Evolutionary conservation across 148 eudicot species (phyloP), one percentile per base, ranked within the genome.

Genomic region (Heliamphora exappendiculata): DNA sequence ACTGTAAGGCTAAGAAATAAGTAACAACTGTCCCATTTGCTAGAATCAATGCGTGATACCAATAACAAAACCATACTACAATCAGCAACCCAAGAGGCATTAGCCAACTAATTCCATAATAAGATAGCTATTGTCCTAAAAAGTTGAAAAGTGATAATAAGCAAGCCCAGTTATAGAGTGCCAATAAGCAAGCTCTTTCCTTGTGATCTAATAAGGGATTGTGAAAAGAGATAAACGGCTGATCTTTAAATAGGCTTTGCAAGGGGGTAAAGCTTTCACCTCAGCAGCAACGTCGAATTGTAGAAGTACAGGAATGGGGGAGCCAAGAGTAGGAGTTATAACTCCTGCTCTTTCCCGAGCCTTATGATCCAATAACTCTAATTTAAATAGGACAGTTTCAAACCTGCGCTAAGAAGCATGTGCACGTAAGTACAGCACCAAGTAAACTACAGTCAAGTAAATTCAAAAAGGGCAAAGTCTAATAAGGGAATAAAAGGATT

Each of bases 341-440:
- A 91, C 86, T 78, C 98, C 98, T 79, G 98, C 96, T 80, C 91
- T 87, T 85, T 94, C 97, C 69, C 98, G 89, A 77, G 92, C 94
- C 80, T 91, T 94, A 53, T 92, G 94, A 81, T 94, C 98, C 75
- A 91, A 79, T 74, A 88, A 86, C 90, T 94, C 98, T 85, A 94
- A 78, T 82, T 94, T 94, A 74, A 89, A 90, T 20, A 94, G 47
- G 54, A 92, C 84, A 42, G 70, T 81, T 78, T 94, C 98, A 57
- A 94, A 80, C 76, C 98, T 94, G 87, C 79, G 83, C 28, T 39
- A 84, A 55, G 36, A 75, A 68, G 65, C 75, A 86, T 7, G 71
- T 44, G 16, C 19, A 72, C 28, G 67, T 63, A 26, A 84, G 54
- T 62, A 78, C 54, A 77, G 58, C 55, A 74, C 60, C 36, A 74